Evolutionary conservation across 2,329 filamentous ascomycete genomes (phyloP).

Genomic region (Rutstroemia sp.): DNA sequence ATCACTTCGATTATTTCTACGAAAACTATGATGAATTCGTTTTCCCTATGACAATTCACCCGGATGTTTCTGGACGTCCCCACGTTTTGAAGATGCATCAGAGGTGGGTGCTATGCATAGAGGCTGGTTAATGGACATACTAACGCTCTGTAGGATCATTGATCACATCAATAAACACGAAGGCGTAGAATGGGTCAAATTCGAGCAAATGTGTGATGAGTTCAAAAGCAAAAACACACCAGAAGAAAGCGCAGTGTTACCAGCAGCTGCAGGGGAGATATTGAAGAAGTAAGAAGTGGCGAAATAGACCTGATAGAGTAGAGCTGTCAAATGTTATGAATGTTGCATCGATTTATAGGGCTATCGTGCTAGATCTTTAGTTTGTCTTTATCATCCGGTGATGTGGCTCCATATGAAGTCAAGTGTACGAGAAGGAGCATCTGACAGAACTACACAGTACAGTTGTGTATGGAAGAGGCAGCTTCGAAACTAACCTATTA

Average conservation of each 20-base stretch:
- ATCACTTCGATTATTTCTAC: slow-evolving; percentile 69
- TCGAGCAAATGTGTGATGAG: slow-evolving; percentile 65
- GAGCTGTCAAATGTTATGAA: too few species aligned
- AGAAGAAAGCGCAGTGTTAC: slow-evolving; percentile 52
- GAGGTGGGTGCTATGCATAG: slow-evolving; percentile 42
- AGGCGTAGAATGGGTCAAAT: slow-evolving; percentile 59
- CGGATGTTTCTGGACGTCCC: slow-evolving; percentile 63
- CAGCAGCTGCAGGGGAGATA: slow-evolving; percentile 46
- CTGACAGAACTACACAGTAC: too few species aligned
- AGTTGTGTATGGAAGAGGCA: too few species aligned
- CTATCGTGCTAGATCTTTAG: too few species aligned
- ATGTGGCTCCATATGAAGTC: too few species aligned
- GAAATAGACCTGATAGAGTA: too few species aligned
- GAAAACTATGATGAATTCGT: slow-evolving; percentile 70
- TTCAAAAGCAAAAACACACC: slow-evolving; percentile 60
- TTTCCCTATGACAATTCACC: slow-evolving; percentile 72
- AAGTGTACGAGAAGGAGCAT: too few species aligned
- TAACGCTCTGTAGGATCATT: slow-evolving; percentile 45
- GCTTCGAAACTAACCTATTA: too few species aligned
- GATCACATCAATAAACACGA: slow-evolving; percentile 58
- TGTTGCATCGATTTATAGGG: too few species aligned
- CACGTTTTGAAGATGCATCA: slow-evolving; percentile 70
- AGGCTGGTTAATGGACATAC: slow-evolving; percentile 39
- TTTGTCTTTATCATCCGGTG: too few species aligned
- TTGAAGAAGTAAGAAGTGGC: slow-evolving; percentile 23